Percentiles rank a stretch among this genome's conserved stretches.
These are phyloP conservation scores for Chrysoporthe puriensis DNA, from an alignment of 2,329 filamentous ascomycete species.

Conservation along the genomic window DNA sequence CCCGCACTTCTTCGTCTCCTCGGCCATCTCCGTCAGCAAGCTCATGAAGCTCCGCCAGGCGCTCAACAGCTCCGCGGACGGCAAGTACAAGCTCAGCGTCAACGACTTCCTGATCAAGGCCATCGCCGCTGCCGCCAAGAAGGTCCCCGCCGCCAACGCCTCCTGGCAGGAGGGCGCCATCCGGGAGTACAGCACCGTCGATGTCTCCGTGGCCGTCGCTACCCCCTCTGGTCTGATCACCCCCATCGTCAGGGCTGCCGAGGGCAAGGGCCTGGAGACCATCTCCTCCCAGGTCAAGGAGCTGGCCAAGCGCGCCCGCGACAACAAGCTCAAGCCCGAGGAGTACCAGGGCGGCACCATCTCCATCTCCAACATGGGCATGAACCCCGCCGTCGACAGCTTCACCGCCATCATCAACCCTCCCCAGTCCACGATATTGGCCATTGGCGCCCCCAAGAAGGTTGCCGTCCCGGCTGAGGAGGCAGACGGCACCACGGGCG, in stretches of 20 bases:
- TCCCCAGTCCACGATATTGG: slow-evolving; percentile 92
- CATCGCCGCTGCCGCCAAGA: slow-evolving; percentile 82
- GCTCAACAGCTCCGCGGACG: slow-evolving; percentile 84
- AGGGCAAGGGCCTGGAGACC: slow-evolving; percentile 81
- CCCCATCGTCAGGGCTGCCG: slow-evolving; percentile 90
- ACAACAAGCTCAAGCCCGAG: slow-evolving; percentile 98
- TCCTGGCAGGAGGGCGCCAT: slow-evolving; percentile 91
- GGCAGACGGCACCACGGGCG: slow-evolving; percentile 73
- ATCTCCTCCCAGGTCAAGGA: slow-evolving; percentile 94
- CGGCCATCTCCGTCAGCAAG: slow-evolving; percentile 89
- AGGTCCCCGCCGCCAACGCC: slow-evolving; percentile 94
- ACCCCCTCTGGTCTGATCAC: slow-evolving; percentile 95
- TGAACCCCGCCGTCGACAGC: slow-evolving; percentile 94
- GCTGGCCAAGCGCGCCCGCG: slow-evolving; percentile 91
- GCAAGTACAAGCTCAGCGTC: slow-evolving; percentile 99
- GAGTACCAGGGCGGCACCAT: slow-evolving; percentile 99
- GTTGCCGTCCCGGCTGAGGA: slow-evolving; percentile 85
- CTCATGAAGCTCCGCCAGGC: slow-evolving; percentile 94
- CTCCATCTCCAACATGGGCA: slow-evolving; percentile 99
- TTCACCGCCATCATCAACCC: slow-evolving; percentile 99
- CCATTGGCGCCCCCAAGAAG: slow-evolving; percentile 94
- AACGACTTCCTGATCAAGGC: slow-evolving; percentile 99
- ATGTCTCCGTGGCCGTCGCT: slow-evolving; percentile 93
- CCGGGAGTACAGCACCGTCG: slow-evolving; percentile 89
- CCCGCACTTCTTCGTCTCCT: slow-evolving; percentile 97